Percentiles rank a stretch among this genome's conserved stretches.
These are phyloP conservation scores for Phaffia australis DNA, from an alignment of 768 basidiomycete species.

Conservation along the genomic window DNA sequence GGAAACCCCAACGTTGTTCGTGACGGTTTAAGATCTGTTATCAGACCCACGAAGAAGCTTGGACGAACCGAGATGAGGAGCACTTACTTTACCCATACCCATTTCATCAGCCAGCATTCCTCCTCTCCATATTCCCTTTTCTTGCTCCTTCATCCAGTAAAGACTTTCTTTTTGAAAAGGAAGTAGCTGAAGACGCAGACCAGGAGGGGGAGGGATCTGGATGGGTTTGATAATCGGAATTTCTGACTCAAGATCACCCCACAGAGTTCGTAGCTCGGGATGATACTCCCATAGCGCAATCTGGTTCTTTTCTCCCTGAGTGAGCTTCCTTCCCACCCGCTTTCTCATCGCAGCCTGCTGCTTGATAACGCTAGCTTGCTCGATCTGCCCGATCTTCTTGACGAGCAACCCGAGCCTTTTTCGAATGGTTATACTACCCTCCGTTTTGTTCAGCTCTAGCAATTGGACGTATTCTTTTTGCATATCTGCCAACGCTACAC, in stretches of 20 bases:
- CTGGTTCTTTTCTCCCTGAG: conserved; percentile 41
- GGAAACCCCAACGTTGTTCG: background rate
- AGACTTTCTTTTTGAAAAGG: conserved; percentile 95
- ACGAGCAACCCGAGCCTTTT: background rate
- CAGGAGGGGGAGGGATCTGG: conserved; percentile 64
- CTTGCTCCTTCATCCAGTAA: conserved; percentile 92
- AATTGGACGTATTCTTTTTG: background rate
- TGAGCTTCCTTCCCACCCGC: conserved; percentile 54
- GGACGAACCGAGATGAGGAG: background rate
- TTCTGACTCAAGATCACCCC: conserved; percentile 64
- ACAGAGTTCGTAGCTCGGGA: conserved; percentile 67
- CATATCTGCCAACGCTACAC: background rate
- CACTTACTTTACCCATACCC: conserved; percentile 26
- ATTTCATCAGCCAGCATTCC: conserved; percentile 63
- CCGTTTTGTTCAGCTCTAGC: background rate
- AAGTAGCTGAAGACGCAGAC: conserved; percentile 72
- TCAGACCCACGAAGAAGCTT: background rate
- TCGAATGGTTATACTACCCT: background rate
- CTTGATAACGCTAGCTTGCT: conserved; percentile 16
- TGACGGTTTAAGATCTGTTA: background rate
- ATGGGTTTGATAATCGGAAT: conserved; percentile 54
- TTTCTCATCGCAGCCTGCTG: conserved; percentile 42
- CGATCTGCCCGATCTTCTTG: conserved; percentile 21
- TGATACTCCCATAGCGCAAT: conserved; percentile 50
- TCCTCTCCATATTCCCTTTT: conserved; percentile 72